Base-by-base conservation (phyloP, 768 basidiomycete species). In the Lepiota venenata region DNA sequence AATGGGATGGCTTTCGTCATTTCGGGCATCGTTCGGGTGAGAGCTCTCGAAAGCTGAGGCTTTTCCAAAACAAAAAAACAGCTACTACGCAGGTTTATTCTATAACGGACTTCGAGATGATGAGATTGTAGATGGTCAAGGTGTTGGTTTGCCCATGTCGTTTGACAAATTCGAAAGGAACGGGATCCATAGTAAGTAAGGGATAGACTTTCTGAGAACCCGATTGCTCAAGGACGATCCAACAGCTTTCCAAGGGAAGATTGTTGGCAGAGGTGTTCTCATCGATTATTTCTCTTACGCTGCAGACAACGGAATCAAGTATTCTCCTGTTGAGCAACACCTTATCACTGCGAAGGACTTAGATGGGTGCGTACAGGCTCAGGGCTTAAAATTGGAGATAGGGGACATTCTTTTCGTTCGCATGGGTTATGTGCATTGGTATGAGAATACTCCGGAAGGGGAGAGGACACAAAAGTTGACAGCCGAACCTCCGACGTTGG, bases 371-470 rank as follows among this genome's bases (percentile, higher is more conserved):
- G 64, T 58, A 6, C 49, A 57, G 36, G 48, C 56, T 7, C 64
- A 65, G 35, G 61, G 58, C 1, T 42, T 61, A 41, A 50, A 20
- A 3, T 60, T 65, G 21, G 61, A 63, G 29, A 55, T 58, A 22
- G 64, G 64, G 2, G 64, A 65, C 39, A 65, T 65, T 16, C 57
- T 65, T 11, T 63, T 65, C 50, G 25, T 65, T 35, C 58, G 64
- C n/a, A 63, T 62, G 61, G 64, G 64, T 27, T 65, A 57, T 41
- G 47, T 62, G 11, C 38, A 59, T 16, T 63, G 61, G 62, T 61
- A 62, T 39, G 61, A 65, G 14, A 56, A 55, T 35, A 55, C 64
- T 14, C 58, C 62, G 7, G 54, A 60, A 15, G 55, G 63, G 22
- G 64, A 63, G 25, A 56, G 58, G 16, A 22, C 5, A 3, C 11